These are phyloP conservation scores for Diospyros lotus DNA, from an alignment of 148 eudicot genomes.

Conservation along the genomic window DNA sequence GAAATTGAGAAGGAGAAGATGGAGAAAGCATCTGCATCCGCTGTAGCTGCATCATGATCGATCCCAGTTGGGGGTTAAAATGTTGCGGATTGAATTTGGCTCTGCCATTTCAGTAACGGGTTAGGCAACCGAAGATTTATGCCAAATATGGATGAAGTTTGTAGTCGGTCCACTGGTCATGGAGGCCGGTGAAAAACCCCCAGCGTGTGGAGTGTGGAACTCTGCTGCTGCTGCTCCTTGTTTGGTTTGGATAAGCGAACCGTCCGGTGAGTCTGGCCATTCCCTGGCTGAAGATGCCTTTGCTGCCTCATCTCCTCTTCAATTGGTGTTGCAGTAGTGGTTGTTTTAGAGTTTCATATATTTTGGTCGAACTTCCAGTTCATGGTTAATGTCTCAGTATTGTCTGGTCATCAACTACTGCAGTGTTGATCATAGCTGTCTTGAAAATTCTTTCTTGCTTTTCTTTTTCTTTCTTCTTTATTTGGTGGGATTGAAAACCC, in stretches of 20 bases:
- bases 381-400: too few relatives aligned
- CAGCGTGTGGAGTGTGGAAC: conserved; percentile 1
- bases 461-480: too few relatives aligned
- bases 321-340: neutral
- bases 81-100: conserved; percentile 7
- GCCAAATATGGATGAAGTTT: conserved; percentile 10
- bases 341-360: too few relatives aligned
- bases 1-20: conserved; percentile 86
- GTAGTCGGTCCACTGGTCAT: conserved; percentile 16
- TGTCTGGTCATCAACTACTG: too few relatives aligned
- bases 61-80: neutral
- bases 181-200: conserved; percentile 11
- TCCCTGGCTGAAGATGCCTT: conserved; percentile 26
- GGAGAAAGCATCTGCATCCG: conserved; percentile 55
- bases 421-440: too few relatives aligned
- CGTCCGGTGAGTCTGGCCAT: conserved; percentile 5
- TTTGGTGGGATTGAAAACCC: too few relatives aligned
- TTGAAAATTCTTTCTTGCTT: too few relatives aligned
- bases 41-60: conserved; percentile 40
- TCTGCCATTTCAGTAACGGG: conserved; percentile 10
- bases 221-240: neutral
- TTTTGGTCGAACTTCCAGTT: too few relatives aligned
- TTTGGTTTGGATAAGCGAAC: neutral
- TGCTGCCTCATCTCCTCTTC: neutral
- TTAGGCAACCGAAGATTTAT: conserved; percentile 12